Percentiles rank a stretch among this genome's conserved stretches.
phyloP scores from a whole-genome alignment of 306 rosid genomes.

The Citrullus mucosospermus region DNA sequence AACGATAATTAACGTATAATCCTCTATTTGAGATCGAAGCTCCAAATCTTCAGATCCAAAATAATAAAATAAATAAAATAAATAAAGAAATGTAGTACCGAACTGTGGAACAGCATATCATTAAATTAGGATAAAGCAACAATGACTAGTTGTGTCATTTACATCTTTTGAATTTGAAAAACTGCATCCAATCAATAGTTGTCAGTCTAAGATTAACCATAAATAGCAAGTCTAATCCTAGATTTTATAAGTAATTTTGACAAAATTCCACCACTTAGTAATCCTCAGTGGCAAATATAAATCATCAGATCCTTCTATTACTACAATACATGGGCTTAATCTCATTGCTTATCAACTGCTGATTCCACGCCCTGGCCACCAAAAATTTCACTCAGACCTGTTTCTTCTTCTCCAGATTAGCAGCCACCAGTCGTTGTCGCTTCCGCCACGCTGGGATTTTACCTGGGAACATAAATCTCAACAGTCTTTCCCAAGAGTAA shows the following conservation, averaged over 20 bases:
- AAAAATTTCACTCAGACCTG: background rate
- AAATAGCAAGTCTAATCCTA: background rate
- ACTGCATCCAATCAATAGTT: background rate
- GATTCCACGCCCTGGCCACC: background rate
- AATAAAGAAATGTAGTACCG: background rate
- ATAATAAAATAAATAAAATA: no score
- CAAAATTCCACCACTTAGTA: conserved; percentile 8
- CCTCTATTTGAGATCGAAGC: no score
- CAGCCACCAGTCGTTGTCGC: conserved; percentile 55
- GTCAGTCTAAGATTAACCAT: background rate
- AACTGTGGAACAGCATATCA: background rate
- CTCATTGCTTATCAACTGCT: background rate
- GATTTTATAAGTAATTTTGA: background rate
- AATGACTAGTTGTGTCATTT: background rate
- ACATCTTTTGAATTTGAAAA: background rate
- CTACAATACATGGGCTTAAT: background rate
- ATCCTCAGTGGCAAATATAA: conserved; percentile 1
- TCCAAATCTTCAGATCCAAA: no score
- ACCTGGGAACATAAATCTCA: conserved; percentile 90
- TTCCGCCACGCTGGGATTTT: conserved; percentile 83
- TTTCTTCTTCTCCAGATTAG: conserved; percentile 58
- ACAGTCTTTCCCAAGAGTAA: conserved; percentile 79
- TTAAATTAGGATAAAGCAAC: background rate
- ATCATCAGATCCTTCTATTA: background rate
- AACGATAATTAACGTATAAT: no score